Evolutionary conservation across 345 rosid genomes (phyloP), one percentile per base, ranked within the genome.

Genomic region (Hibiscus tridactylites): DNA sequence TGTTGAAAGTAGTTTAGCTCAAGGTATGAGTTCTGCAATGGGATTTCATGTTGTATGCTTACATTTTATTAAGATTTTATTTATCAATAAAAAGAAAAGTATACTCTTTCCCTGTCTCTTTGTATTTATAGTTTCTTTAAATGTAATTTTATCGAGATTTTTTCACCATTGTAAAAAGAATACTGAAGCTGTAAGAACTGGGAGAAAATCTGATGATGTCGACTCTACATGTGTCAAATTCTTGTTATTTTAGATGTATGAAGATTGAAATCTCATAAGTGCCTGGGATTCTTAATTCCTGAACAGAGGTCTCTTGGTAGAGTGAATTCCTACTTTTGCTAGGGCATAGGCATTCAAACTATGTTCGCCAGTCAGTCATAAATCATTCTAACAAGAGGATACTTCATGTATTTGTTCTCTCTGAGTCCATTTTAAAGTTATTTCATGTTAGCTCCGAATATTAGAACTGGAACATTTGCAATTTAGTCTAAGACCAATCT

Each of bases 1-100:
- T 70, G 76, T 75, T 72, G 88, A 82, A 77, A 82, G 53, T 77
- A 53, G 68, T 44, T 44, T 44, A 44, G 12, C 47, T 44, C 47
- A 44, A 44, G 47, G 47, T 44, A 44, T 44, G 47, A 52, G 26
- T 71, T 78, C 35, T 70, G 31, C 46, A 58, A 52, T 64, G 58
- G 56, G 16, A 19, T 75, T 47, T 47, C 11, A 44, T 70, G 33
- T 31, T 64, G 68, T 61, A 47, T 63, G 26, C 11, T 64, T 37
- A 49, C 11, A 31, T 28, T 54, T 71, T 71, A 11, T 39, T 71
- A 37, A 59, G 39, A 56, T 57, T 24, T 58, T 35, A n/a, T 39
- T 13, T 59, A 5, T 31, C 19, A 44, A 42, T 71, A 42, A 58
- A 19, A 59, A 2, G 65, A 39, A 42, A 19, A 21, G 12, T 39